Percentiles rank a stretch among this genome's conserved stretches.
phyloP scores from a whole-genome alignment of 2,329 filamentous ascomycete species.

The Aspergillus clavatus region DNA sequence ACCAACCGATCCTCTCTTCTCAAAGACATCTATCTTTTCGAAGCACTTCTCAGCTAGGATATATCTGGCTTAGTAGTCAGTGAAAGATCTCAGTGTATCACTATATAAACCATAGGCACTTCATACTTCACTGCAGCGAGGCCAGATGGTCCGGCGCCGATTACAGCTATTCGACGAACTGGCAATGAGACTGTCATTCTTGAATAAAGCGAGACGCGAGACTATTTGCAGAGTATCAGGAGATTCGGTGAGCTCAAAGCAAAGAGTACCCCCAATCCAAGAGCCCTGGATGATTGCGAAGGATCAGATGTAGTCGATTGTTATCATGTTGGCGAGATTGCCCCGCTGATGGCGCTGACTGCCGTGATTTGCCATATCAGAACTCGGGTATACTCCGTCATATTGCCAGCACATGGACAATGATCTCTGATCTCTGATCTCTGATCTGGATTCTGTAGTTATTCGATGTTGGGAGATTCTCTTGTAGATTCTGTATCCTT shows the following conservation, averaged over 20 bases:
- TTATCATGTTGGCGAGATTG: not conserved
- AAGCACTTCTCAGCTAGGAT: conserved; percentile 68
- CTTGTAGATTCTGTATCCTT: too few species aligned
- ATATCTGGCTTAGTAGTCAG: conserved; percentile 49
- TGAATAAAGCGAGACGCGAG: too few species aligned
- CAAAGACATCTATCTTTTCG: conserved; percentile 68
- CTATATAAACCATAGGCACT: not conserved
- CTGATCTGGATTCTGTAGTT: not conserved
- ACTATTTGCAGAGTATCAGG: too few species aligned
- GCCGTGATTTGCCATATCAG: not conserved
- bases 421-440: not conserved
- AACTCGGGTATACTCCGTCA: not conserved
- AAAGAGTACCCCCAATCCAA: not conserved
- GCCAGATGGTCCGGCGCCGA: conserved; percentile 78
- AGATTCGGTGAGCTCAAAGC: too few species aligned
- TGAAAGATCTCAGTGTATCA: not conserved
- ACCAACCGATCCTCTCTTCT: conserved; percentile 71
- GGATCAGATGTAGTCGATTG: not conserved
- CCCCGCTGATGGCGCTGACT: not conserved
- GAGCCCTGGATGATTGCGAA: too few species aligned
- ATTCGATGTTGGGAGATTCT: too few species aligned
- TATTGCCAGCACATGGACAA: not conserved
- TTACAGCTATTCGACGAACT: conserved; percentile 58
- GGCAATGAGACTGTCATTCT: conserved; percentile 16
- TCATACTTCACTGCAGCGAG: conserved; percentile 66